These are phyloP conservation scores for Scalesia atractyloides DNA, from an alignment of 129 eudicot genomes.

Conservation along the genomic window DNA sequence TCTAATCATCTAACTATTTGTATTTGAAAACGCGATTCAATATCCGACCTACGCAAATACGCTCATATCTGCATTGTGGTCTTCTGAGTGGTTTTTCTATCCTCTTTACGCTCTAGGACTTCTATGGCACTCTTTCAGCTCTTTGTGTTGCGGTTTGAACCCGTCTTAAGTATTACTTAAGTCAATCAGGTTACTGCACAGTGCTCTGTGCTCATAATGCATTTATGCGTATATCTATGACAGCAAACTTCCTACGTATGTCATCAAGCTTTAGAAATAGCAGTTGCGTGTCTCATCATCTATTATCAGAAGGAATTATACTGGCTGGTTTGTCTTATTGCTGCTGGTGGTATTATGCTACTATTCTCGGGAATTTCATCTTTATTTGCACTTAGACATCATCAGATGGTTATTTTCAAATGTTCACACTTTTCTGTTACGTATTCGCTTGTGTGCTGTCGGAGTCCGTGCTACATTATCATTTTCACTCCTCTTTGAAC, in stretches of 20 bases:
- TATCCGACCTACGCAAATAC: conserved; percentile 20
- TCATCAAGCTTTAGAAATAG: conserved; percentile 27
- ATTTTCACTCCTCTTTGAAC: conserved; percentile 23
- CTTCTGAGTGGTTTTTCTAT: conserved; percentile 23
- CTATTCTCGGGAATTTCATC: conserved; percentile 41
- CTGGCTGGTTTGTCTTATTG: conserved; percentile 51
- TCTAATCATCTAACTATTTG: conserved; percentile 21
- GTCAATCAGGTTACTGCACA: conserved; percentile 34
- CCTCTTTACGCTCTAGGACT: conserved; percentile 14
- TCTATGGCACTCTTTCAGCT: conserved; percentile 20
- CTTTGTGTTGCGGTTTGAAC: conserved; percentile 22
- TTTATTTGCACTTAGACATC: conserved; percentile 34
- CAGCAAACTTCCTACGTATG: conserved; percentile 26
- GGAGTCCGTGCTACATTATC: conserved; percentile 31
- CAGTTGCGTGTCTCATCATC: conserved; percentile 36
- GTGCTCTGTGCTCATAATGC: conserved; percentile 32
- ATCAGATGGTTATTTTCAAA: conserved; percentile 36
- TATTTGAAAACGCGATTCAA: conserved; percentile 12
- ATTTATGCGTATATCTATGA: conserved; percentile 20
- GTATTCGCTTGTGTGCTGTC: conserved; percentile 34
- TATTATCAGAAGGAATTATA: conserved; percentile 47
- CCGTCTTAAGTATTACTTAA: conserved; percentile 21
- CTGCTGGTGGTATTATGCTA: conserved; percentile 58
- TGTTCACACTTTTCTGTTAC: conserved; percentile 35
- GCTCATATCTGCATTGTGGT: conserved; percentile 27